A percentile compares a stretch with the other conserved stretches of the same genome.
phyloP scores from a whole-genome alignment of 116 monocot genomes.

The Phalaenopsis hybrid region DNA sequence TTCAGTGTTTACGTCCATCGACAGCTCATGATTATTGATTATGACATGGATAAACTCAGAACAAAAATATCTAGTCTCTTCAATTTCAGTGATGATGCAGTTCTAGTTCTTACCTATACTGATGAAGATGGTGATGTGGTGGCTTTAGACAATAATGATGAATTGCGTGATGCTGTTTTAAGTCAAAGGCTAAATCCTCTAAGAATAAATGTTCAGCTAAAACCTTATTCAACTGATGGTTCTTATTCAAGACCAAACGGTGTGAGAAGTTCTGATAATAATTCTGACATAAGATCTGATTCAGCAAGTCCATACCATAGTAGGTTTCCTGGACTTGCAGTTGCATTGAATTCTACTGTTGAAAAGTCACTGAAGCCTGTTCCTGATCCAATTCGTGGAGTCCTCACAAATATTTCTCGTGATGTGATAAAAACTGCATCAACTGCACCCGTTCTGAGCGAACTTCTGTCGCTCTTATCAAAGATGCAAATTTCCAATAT shows the following conservation, averaged over 20 bases:
- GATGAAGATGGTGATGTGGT: conserved; percentile 85
- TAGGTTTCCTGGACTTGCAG: background rate
- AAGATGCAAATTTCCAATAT: conserved; percentile 23
- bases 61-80: conserved; percentile 51
- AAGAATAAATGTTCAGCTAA: conserved; percentile 3
- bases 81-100: conserved; percentile 41
- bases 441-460: conserved; percentile 32
- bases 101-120: conserved; percentile 56
- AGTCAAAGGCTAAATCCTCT: conserved; percentile 69
- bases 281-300: background rate
- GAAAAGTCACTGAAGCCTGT: conserved; percentile 43
- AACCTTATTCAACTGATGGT: too few species aligned
- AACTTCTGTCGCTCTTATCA: conserved; percentile 35
- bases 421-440: conserved; percentile 28
- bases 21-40: conserved; percentile 18
- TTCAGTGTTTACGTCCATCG: conserved; percentile 41
- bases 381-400: conserved; percentile 34
- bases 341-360: conserved; percentile 18
- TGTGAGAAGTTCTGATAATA: background rate
- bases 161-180: conserved; percentile 65
- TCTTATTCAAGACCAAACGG: conserved; percentile 6
- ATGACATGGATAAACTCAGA: conserved; percentile 38
- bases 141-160: conserved; percentile 59
- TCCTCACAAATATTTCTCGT: conserved; percentile 23
- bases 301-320: background rate